Evolutionary conservation across 2,329 filamentous ascomycete genomes (phyloP).

Genomic region (Paraphaeosphaeria minitans): DNA sequence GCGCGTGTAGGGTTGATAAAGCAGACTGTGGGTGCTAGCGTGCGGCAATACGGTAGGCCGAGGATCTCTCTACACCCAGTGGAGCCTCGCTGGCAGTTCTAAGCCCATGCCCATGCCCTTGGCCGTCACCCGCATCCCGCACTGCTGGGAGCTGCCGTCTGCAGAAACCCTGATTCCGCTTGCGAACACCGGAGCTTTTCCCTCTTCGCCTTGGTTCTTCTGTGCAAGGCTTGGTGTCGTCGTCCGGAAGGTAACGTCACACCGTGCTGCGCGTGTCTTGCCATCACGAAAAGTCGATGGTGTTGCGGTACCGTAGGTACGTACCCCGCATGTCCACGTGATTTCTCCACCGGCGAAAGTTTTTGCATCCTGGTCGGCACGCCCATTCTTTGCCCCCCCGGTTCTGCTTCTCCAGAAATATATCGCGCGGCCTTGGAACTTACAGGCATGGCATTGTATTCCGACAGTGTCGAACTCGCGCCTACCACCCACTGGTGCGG

Average conservation of each 20-base stretch:
- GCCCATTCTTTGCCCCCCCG: background rate
- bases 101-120: constrained; percentile 19
- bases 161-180: constrained; percentile 7
- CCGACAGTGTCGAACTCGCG: too few species aligned
- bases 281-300: background rate
- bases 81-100: constrained; percentile 12
- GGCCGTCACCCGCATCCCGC: constrained; percentile 13
- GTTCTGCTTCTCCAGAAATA: background rate
- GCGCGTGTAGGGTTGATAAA: constrained; percentile 30
- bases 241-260: background rate
- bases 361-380: background rate
- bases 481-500: constrained; percentile 22
- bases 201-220: constrained; percentile 4
- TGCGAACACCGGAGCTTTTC: constrained; percentile 6
- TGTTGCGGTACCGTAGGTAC: background rate
- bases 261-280: background rate
- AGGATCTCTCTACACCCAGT: constrained; percentile 10
- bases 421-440: background rate
- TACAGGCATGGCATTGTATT: too few species aligned
- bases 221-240: background rate
- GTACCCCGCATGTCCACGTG: background rate
- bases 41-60: constrained; percentile 10
- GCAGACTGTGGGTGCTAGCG: constrained; percentile 26
- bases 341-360: background rate
- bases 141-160: constrained; percentile 7